Percentiles rank a stretch among this genome's conserved stretches.
Conservation (phyloP, 2,329 filamentous ascomycete genomes). For the Ampelomyces quisqualis region DNA sequence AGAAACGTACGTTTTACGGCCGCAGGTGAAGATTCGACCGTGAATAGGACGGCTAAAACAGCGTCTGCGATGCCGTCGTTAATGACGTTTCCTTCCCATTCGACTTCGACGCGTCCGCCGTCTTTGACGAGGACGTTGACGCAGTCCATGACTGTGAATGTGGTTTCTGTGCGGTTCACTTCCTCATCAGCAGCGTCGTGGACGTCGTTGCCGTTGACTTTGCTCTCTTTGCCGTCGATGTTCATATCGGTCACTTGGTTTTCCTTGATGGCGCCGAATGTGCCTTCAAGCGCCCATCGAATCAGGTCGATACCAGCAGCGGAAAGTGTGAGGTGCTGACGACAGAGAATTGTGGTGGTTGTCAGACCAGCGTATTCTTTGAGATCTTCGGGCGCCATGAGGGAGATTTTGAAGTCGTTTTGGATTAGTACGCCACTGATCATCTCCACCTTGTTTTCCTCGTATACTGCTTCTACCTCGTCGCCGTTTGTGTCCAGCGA, state of each 20-base stretch:
- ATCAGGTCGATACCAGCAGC: slow-evolving; percentile 90
- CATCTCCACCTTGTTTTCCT: slow-evolving; percentile 52
- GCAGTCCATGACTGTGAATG: slow-evolving; percentile 81
- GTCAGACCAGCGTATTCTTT: slow-evolving; percentile 96
- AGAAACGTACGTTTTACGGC: slow-evolving; percentile 79
- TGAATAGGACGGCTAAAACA: slow-evolving; percentile 87
- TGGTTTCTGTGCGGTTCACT: slow-evolving; percentile 54
- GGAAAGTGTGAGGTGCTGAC: slow-evolving; percentile 82
- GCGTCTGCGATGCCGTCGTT: slow-evolving; percentile 99
- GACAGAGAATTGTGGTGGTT: slow-evolving; percentile 90
- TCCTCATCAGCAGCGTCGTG: slow-evolving; percentile 66
- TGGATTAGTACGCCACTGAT: slow-evolving; percentile 92
- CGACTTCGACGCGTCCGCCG: slow-evolving; percentile 80
- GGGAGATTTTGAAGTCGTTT: slow-evolving; percentile 93
- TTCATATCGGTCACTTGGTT: slow-evolving; percentile 30
- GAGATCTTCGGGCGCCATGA: slow-evolving; percentile 96
- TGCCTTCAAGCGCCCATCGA: slow-evolving; percentile 89
- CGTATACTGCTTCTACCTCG: slow-evolving; percentile 18
- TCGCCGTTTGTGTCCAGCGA: slow-evolving; percentile 40
- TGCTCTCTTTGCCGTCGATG: slow-evolving; percentile 40
- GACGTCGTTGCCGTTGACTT: slow-evolving; percentile 40
- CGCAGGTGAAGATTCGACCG: slow-evolving; percentile 89
- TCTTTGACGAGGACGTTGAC: slow-evolving; percentile 76
- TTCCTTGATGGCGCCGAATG: slow-evolving; percentile 75
- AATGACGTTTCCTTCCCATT: slow-evolving; percentile 97